These are phyloP conservation scores for Pleurotus tuber-regium DNA, from an alignment of 768 basidiomycete species.

Conservation along the genomic window DNA sequence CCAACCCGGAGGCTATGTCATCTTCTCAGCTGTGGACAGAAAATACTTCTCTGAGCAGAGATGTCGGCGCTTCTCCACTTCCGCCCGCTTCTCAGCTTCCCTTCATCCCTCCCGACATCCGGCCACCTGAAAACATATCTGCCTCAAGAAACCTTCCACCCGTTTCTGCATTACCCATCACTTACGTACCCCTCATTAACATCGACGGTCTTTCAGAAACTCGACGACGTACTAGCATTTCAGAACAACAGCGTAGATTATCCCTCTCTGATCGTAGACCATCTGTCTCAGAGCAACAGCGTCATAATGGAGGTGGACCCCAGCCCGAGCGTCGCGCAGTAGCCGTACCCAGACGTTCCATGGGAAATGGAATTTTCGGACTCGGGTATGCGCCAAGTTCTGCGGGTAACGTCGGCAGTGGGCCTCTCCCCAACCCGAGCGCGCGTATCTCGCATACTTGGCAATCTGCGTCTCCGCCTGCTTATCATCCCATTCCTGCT, in stretches of 20 bases:
- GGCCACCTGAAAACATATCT: conserved; percentile 23
- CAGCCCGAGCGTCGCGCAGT: conserved; percentile 5
- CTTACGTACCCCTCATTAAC: conserved; percentile 23
- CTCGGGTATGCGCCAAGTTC: conserved; percentile 1
- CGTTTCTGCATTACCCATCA: conserved; percentile 53
- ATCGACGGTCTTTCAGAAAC: conserved; percentile 7
- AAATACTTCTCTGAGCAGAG: conserved; percentile 5
- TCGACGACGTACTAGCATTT: conserved; percentile 5
- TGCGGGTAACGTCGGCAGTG: too few species aligned
- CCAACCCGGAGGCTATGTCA: conserved; percentile 4
- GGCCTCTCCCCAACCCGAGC: conserved; percentile 56
- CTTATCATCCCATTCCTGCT: conserved; percentile 1
- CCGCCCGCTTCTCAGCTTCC: conserved; percentile 7
- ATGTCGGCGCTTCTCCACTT: conserved; percentile 6
- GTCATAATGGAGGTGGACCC: too few species aligned
- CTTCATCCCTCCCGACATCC: conserved; percentile 19
- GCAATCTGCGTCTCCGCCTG: conserved; percentile 7
- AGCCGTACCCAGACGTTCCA: conserved; percentile 2
- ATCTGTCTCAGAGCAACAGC: conserved; percentile 2
- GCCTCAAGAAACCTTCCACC: conserved; percentile 31
- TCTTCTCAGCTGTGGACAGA: conserved; percentile 5
- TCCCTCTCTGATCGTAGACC: too few species aligned
- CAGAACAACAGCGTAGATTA: too few species aligned
- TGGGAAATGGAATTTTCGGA: conserved; percentile 8
- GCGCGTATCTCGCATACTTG: conserved; percentile 49